Evolutionary conservation across 345 rosid genomes (phyloP), one percentile per base, ranked within the genome.

Genomic region (Gossypium stocksii): DNA sequence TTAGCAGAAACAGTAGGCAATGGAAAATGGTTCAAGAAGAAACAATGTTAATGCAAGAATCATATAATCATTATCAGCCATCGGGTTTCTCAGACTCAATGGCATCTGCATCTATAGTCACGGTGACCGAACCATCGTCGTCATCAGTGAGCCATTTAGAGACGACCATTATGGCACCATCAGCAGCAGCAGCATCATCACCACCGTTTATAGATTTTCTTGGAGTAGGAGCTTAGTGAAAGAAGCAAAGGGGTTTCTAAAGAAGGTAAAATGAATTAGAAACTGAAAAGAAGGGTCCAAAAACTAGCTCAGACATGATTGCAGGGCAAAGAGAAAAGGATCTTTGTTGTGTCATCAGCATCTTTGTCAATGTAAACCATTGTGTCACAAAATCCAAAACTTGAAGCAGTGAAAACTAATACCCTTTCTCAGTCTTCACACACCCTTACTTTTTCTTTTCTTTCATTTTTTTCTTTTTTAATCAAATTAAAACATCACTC

Each of bases 151-250:
- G 75, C 74, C 79, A 74, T 61, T 74, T 63, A 43, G 78, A 78
- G 76, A 57, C 70, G 76, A 57, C 70, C 17, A 74, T 9, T 56
- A 20, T 1, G 41, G 41, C 41, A 34, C 41, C 41, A 34, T 34
- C 49, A 8, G 49, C 49, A 8, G 49, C 49, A 27, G 67, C 56
- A 43, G 53, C 82, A 56, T 82, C 85, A 67, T 72, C 81, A 54
- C 86, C 85, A 68, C 80, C 90, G 58, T 89, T 87, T 79, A 84
- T 89, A 77, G 92, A 87, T 77, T 89, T 89, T 79, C 88, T 89
- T 57, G 92, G 89, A 34, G 86, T 84, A 67, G 89, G 88, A 73
- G 89, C 80, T 71, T 81, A 44, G 7, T 14, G 74, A 23, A 25
- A 12, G 25, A 53, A n/a, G 53, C 9, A 25, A 53, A 75, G 49